Percentiles rank a stretch among this genome's conserved stretches.
Conservation (phyloP, 495 filamentous ascomycete species). For the Neurospora sp. region DNA sequence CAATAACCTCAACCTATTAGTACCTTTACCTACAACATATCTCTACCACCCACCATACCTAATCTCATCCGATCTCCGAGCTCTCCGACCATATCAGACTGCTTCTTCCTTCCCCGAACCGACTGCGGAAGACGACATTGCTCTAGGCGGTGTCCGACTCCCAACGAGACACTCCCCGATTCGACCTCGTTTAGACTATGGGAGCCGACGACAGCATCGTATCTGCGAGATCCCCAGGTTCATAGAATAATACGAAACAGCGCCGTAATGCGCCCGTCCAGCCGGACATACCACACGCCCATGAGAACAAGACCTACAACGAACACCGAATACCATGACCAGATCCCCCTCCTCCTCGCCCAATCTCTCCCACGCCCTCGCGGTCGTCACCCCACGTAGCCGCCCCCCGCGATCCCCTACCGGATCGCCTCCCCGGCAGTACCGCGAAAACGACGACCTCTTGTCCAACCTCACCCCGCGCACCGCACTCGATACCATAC, state of each 20-base stretch:
- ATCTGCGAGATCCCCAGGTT: background rate
- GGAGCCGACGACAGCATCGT: background rate
- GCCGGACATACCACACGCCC: background rate
- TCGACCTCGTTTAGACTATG: background rate
- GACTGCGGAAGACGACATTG: background rate
- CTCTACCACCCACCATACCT: background rate
- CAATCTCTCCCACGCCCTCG: conserved; percentile 10
- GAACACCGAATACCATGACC: conserved; percentile 15
- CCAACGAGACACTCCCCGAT: background rate
- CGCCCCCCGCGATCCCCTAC: conserved; percentile 19
- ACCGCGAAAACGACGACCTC: conserved; percentile 32
- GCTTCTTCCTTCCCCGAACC: background rate
- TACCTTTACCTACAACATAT: background rate
- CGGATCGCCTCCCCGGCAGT: conserved; percentile 26
- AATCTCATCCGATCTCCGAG: background rate
- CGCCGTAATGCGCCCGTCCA: background rate
- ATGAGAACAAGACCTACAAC: background rate
- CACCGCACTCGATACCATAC: conserved; percentile 32
- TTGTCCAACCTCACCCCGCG: conserved; percentile 33
- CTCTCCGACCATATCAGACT: background rate
- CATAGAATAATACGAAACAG: background rate
- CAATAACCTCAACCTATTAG: background rate
- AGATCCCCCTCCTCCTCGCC: conserved; percentile 16
- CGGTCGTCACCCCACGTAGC: conserved; percentile 13
- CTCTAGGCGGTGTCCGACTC: background rate